Evolutionary conservation across 2,329 filamentous ascomycete species (phyloP).

Genomic region (Zasmidium cellare): DNA sequence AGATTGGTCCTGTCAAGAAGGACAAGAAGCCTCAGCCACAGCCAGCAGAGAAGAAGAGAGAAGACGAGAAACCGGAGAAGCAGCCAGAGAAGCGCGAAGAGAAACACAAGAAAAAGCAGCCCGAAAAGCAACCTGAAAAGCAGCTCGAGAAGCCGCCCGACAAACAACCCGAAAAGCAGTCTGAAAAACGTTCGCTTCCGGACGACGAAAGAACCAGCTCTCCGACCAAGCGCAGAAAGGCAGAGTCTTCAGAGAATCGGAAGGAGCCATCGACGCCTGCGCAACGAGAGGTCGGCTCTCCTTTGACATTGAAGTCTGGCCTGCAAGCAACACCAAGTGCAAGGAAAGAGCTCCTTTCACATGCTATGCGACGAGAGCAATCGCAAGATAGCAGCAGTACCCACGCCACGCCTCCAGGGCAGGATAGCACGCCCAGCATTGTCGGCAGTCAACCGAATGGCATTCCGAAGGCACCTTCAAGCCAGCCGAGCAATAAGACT

Average conservation of each 20-base stretch:
- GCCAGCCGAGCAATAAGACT: conserved; percentile 25
- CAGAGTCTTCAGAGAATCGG: conserved; percentile 16
- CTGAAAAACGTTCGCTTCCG: conserved; percentile 13
- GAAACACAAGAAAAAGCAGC: conserved; percentile 8
- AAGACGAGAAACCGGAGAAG: conserved; percentile 8
- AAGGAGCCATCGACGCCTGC: conserved; percentile 28
- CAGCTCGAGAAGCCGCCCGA: conserved; percentile 8
- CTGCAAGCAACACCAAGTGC: conserved; percentile 26
- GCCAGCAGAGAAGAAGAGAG: background rate
- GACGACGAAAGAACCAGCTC: conserved; percentile 17
- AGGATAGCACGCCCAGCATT: conserved; percentile 24
- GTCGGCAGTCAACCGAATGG: conserved; percentile 16
- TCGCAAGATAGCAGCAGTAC: conserved; percentile 25
- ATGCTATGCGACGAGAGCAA: conserved; percentile 26
- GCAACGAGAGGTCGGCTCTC: conserved; percentile 22
- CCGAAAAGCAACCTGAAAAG: conserved; percentile 14
- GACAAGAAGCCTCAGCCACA: conserved; percentile 10
- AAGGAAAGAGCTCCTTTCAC: conserved; percentile 29
- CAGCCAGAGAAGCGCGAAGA: background rate
- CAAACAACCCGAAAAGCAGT: conserved; percentile 17
- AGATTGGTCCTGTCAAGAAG: conserved; percentile 25
- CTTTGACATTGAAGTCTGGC: conserved; percentile 24
- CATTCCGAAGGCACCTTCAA: conserved; percentile 20
- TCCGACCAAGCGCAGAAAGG: conserved; percentile 29
- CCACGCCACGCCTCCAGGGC: conserved; percentile 25